Base-by-base conservation (phyloP, 345 rosid genomes). In the Noccaea caerulescens region DNA sequence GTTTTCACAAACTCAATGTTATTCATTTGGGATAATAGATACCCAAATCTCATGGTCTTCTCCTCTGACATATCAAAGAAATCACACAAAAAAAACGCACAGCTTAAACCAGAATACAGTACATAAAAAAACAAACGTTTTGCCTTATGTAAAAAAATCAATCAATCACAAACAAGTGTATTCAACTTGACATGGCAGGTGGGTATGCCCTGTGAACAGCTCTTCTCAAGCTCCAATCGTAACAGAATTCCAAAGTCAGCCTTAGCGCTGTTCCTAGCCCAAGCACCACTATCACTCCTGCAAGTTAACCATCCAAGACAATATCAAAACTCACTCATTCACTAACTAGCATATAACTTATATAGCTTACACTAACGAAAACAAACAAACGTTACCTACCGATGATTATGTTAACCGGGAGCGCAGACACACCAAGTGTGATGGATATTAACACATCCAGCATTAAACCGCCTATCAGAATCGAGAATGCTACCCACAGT, bases 401-500 rank as follows among this genome's bases (percentile, higher is more conserved):
- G 13, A 93, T 93, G n/a, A 90, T 93, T 49, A 93, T 88, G 82
- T 93, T 88, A 47, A 90, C 85, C 8, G 98, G 98, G 46, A 93
- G 82, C 0, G 95, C 95, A 69, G 95, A 85, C 51, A 90, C 88
- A 34, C 97, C 97, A 4, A 93, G 90, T 3, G 90, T 93, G 52
- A 87, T 79, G 27, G 97, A 88, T 78, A 93, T 90, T 46, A 93
- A 81, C 81, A 93, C 92, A 72, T 93, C 98, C 77, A 93, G 72
- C 72, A 93, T 67, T 23, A 92, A 80, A 51, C 98, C 93, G 13
- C 93, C 97, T 20, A 88, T 82, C 10, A 93, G 88, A 66, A 93
- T 90, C 6, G 91, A 87, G 79, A 90, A 93, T 51, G 97, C 98
- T 63, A 93, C 88, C 97, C 98, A 90, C 3, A 93, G 91, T 3